Evolutionary conservation across 352 stramenopile genomes (phyloP).

Genomic region (Globisporangium canariense): DNA sequence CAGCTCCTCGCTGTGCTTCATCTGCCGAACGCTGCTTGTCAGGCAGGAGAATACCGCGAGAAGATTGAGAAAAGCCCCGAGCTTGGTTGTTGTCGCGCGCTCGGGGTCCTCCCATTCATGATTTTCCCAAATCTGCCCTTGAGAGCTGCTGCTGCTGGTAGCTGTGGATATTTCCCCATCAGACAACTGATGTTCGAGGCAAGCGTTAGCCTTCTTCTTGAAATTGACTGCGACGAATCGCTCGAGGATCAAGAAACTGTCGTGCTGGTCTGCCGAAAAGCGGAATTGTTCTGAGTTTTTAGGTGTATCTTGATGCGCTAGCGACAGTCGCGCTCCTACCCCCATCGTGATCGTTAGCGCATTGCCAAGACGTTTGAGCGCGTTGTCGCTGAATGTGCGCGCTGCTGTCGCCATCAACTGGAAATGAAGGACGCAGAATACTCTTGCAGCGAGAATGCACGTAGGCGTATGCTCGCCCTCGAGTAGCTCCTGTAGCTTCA

Average conservation of each 20-base stretch:
- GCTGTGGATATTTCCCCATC: no score
- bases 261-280: conserved; percentile 13
- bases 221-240: neutral
- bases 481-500: conserved; percentile 10
- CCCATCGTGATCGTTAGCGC: conserved; percentile 13
- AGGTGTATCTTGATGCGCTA: neutral
- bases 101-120: conserved; percentile 13
- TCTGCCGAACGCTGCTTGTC: neutral
- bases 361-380: conserved; percentile 11
- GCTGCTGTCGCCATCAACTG: conserved; percentile 1
- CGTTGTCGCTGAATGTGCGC: neutral
- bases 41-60: conserved; percentile 14
- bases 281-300: neutral
- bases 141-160: neutral
- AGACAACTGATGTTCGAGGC: neutral
- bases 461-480: neutral
- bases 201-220: neutral
- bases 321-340: neutral
- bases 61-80: conserved; percentile 14
- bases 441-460: conserved; percentile 12
- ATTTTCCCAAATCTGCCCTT: conserved; percentile 7
- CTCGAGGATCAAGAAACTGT: conserved; percentile 11
- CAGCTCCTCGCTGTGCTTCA: conserved; percentile 16
- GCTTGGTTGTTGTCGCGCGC: neutral
- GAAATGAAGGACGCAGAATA: conserved; percentile 15